Base-by-base conservation (phyloP, 495 filamentous ascomycete species). In the Opeltia flavorubescens region DNA sequence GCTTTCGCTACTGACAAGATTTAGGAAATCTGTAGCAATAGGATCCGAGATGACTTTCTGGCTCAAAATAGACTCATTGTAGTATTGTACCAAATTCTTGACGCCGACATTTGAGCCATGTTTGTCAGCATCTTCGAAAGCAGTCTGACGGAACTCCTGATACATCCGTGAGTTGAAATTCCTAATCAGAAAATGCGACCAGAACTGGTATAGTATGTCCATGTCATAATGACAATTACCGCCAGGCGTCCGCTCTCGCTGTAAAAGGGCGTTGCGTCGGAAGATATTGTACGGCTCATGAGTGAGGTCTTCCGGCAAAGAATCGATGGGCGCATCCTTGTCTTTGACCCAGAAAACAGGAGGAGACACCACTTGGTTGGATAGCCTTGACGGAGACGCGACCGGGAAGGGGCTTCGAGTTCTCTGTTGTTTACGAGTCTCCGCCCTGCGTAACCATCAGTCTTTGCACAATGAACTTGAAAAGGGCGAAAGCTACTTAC, bases 161-260 rank as follows among this genome's bases (percentile, higher is more conserved):
- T 93, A 94, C 74, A 94, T 82, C 49, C 67, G 69, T 46, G 67
- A 64, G 60, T 91, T 83, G 73, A 91, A 91, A 58, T 81, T 79
- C 51, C 74, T 68, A 48, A 78, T 68, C 33, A 91, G 72, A 59
- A 83, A 83, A 56, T 81, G 73, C n/a, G 78, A 78, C 84, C 84
- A 89, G 64, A 83, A 84, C 47, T 79, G 68, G 62, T 86, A 88
- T 12, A 86, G 71, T 47, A 76, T 69, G 47, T 75, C 70, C 69
- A 84, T 82, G 57, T 83, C 69, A 50, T 64, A 50, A 56, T 68
- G 64, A 51, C 67, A 75, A 44, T 69, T 70, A 36, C 68, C 72
- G 17, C 59, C 46, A 18, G 66, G 48, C 18, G 70, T 66, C 36
- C 56, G 60, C 49, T 69, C 59, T 38, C 81, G 75, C 57, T 81